phyloP scores from a whole-genome alignment of 2,329 filamentous ascomycete genomes.

The Hirsutella rhossiliensis region DNA sequence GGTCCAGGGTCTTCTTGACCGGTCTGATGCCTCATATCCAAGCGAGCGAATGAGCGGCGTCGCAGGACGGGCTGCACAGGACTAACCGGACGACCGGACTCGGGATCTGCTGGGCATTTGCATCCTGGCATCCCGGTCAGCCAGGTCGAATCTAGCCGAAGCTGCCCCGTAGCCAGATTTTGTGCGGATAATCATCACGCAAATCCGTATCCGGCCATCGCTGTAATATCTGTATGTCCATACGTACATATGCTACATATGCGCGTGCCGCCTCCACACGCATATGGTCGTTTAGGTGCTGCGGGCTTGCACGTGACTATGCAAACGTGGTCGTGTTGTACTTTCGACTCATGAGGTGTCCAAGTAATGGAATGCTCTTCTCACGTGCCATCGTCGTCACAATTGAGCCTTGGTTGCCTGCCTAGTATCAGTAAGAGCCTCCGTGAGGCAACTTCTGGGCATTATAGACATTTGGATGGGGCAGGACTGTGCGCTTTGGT shows the following conservation, averaged over 20 bases:
- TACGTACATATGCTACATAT: too few relatives aligned
- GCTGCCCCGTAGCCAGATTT: too few relatives aligned
- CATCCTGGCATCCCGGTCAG: neutral
- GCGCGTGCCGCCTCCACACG: too few relatives aligned
- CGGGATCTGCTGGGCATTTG: neutral
- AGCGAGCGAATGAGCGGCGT: constrained; percentile 1
- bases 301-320: neutral
- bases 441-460: too few relatives aligned
- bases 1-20: constrained; percentile 3
- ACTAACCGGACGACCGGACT: neutral
- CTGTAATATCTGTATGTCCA: too few relatives aligned
- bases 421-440: too few relatives aligned
- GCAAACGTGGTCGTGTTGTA: neutral
- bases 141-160: neutral
- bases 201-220: too few relatives aligned
- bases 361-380: neutral
- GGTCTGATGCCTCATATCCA: constrained; percentile 1
- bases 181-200: too few relatives aligned
- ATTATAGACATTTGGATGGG: too few relatives aligned
- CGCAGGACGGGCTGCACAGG: constrained; percentile 4
- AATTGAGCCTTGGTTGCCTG: too few relatives aligned
- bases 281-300: neutral
- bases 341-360: neutral
- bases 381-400: too few relatives aligned
- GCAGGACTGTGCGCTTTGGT: too few relatives aligned